phyloP scores from a whole-genome alignment of 2,329 filamentous ascomycete species.

The Trichoderma polysporum region DNA sequence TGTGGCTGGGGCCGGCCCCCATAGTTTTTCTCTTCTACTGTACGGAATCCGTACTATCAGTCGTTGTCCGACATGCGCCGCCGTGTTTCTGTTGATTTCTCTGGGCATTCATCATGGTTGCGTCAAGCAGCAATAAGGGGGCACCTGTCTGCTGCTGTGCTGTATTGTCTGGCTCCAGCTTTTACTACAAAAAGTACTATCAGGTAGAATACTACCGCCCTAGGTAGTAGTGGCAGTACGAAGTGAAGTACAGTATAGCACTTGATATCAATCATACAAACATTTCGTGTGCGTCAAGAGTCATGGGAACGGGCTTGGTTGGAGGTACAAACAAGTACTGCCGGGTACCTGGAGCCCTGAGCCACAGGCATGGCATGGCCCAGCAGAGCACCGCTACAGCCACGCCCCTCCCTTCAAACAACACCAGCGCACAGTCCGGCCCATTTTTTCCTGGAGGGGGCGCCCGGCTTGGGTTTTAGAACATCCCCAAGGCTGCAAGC shows the following conservation, averaged over 20 bases:
- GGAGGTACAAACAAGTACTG: constrained; percentile 7
- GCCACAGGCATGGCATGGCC: background rate
- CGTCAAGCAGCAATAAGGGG: background rate
- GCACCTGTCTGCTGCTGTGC: background rate
- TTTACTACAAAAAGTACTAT: no score
- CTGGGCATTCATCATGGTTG: background rate
- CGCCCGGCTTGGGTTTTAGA: constrained; percentile 14
- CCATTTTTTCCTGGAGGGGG: background rate
- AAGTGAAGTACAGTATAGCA: no score
- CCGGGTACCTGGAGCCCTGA: constrained; percentile 2
- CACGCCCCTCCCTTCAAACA: constrained; percentile 9
- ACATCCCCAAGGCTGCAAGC: constrained; percentile 6
- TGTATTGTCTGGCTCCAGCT: background rate
- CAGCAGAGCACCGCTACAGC: background rate
- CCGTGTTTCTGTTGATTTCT: background rate
- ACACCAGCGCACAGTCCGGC: background rate
- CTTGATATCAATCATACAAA: background rate
- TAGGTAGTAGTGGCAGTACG: no score
- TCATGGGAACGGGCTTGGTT: background rate
- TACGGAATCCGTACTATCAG: background rate
- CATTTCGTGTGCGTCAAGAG: background rate
- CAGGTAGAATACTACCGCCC: no score
- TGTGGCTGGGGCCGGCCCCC: constrained; percentile 4
- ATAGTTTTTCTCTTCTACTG: background rate
- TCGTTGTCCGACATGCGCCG: background rate